Conservation (phyloP, 2,329 filamentous ascomycete genomes). For the Trichoderma koningii region DNA sequence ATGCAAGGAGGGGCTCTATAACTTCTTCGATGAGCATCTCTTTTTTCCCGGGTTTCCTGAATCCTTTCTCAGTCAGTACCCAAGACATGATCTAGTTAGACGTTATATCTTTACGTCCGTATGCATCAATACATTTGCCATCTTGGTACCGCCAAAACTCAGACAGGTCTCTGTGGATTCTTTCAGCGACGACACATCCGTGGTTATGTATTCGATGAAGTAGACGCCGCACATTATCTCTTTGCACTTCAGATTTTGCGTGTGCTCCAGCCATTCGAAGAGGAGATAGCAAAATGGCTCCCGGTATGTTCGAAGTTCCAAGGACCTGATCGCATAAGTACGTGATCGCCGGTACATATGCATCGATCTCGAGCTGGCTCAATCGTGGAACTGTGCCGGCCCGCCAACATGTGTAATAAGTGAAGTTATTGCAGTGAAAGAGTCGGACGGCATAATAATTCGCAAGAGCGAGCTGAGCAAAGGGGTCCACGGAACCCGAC, state of each 20-base stretch:
- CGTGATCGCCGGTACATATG: constrained; percentile 21
- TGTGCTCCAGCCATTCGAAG: constrained; percentile 33
- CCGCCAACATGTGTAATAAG: constrained; percentile 32
- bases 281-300: constrained; percentile 32
- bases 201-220: constrained; percentile 29
- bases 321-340: constrained; percentile 11
- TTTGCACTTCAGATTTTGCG: background rate
- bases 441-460: constrained; percentile 31
- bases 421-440: constrained; percentile 34
- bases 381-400: constrained; percentile 25
- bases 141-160: constrained; percentile 31
- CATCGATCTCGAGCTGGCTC: background rate
- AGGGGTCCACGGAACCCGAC: background rate
- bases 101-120: background rate
- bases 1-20: too few relatives aligned
- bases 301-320: constrained; percentile 28
- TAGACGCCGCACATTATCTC: background rate
- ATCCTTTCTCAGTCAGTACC: background rate
- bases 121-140: background rate
- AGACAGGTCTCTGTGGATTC: constrained; percentile 32
- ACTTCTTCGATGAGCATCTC: background rate
- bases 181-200: constrained; percentile 34
- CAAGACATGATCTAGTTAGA: background rate
- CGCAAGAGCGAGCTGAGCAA: constrained; percentile 24
- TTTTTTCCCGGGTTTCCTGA: background rate